A percentile compares a stretch with the other conserved stretches of the same genome.
Evolutionary conservation across 2,329 filamentous ascomycete genomes (phyloP).

Genomic region (Alternaria sp.): DNA sequence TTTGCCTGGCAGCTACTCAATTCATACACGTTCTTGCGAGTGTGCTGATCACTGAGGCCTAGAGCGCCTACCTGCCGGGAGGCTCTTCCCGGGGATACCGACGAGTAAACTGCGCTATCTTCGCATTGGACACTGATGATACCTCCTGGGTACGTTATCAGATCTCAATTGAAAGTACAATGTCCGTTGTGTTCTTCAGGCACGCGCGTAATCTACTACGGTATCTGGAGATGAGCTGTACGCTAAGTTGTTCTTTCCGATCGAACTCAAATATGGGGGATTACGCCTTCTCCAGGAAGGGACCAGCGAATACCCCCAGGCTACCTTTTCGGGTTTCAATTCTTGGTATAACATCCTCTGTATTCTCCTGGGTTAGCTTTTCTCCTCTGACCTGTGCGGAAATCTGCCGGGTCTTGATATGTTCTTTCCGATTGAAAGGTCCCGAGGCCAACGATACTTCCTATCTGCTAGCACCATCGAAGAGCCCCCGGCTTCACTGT

Average conservation of each 20-base stretch:
- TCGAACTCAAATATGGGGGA: neutral
- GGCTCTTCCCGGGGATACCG: too few species aligned
- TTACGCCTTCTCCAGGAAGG: neutral
- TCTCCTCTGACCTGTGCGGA: neutral
- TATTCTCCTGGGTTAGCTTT: neutral
- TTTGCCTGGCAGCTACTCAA: too few species aligned
- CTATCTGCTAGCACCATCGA: neutral
- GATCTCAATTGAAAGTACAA: neutral
- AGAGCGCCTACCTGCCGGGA: too few species aligned
- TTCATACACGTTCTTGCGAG: too few species aligned
- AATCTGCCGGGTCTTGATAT: neutral
- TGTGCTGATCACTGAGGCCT: too few species aligned
- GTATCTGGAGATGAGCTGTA: neutral
- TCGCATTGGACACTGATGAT: too few species aligned
- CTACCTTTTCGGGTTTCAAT: fast-evolving
- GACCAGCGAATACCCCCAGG: neutral
- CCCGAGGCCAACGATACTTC: fast-evolving
- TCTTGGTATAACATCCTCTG: fast-evolving
- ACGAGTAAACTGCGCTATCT: too few species aligned
- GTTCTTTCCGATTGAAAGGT: fast-evolving
- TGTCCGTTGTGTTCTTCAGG: neutral
- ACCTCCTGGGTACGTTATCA: neutral
- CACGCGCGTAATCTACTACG: neutral
- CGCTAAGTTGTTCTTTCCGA: neutral
- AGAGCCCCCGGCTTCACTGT: neutral